Conservation (phyloP, 306 rosid species). For the Quercus gilva region DNA sequence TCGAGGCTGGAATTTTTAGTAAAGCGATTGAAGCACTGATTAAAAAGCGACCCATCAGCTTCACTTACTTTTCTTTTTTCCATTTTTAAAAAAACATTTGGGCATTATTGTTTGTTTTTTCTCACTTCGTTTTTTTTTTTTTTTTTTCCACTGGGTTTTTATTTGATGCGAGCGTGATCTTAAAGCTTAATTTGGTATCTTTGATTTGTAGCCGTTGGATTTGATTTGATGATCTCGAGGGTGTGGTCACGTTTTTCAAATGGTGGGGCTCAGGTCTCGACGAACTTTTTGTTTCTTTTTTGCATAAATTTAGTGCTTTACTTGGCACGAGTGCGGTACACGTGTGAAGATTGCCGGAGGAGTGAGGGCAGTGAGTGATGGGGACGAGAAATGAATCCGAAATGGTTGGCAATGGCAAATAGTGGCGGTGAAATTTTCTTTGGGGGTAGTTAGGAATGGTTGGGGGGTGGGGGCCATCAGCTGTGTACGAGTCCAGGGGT, state of each 20-base stretch:
- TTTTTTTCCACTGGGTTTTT: not conserved
- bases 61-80: not conserved
- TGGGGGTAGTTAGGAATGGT: not conserved
- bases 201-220: not conserved
- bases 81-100: not conserved
- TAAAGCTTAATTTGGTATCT: no score
- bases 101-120: not conserved
- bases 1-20: constrained; percentile 39
- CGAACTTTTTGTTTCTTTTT: not conserved
- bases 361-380: no score
- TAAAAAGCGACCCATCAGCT: constrained; percentile 33
- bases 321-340: not conserved
- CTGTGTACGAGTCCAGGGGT: not conserved
- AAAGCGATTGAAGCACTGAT: constrained; percentile 39
- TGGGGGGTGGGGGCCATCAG: constrained; percentile 2
- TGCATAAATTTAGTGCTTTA: not conserved
- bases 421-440: not conserved
- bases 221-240: not conserved
- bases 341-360: not conserved
- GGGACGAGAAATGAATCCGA: no score
- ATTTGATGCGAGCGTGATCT: not conserved
- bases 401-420: no score
- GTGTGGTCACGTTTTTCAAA: not conserved
- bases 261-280: not conserved
- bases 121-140: not conserved